phyloP scores from a whole-genome alignment of 495 filamentous ascomycete genomes.

The Penicillium bovifimosum region DNA sequence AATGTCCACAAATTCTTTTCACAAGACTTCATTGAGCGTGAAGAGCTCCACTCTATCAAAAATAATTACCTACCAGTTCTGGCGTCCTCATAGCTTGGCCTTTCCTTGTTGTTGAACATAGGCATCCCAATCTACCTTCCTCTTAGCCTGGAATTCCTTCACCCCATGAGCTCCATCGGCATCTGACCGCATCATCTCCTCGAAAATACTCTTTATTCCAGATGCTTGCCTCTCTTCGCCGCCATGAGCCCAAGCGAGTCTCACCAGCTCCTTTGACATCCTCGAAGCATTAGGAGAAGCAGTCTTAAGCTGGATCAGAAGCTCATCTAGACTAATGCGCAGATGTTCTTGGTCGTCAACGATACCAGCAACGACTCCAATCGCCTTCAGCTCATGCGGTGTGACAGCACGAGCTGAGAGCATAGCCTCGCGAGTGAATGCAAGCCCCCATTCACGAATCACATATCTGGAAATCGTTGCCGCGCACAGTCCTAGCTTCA shows the following conservation, averaged over 20 bases:
- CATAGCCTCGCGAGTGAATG: slow-evolving; percentile 28
- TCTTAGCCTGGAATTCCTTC: slow-evolving; percentile 16
- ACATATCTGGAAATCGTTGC: slow-evolving; percentile 33
- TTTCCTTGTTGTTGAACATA: not conserved
- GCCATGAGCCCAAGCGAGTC: slow-evolving; percentile 19
- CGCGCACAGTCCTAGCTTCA: slow-evolving; percentile 28
- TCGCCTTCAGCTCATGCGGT: slow-evolving; percentile 17
- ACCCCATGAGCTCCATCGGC: slow-evolving; percentile 18
- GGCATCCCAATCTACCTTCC: slow-evolving; percentile 20
- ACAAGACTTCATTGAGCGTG: not conserved
- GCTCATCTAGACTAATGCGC: not conserved
- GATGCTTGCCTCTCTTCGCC: slow-evolving; percentile 8
- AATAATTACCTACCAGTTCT: not conserved
- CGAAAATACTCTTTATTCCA: slow-evolving; percentile 15
- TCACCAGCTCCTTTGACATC: slow-evolving; percentile 23
- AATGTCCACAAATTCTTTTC: not conserved
- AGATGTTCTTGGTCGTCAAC: slow-evolving; percentile 7
- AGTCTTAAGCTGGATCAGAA: slow-evolving; percentile 9
- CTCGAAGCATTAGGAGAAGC: slow-evolving; percentile 18
- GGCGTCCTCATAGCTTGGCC: not conserved
- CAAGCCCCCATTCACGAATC: slow-evolving; percentile 25
- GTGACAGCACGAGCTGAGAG: slow-evolving; percentile 24
- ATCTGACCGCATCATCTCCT: slow-evolving; percentile 20
- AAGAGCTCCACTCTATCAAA: not conserved
- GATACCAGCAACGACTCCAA: slow-evolving; percentile 17